Base-by-base conservation (phyloP, 495 filamentous ascomycete species). In the Jackrogersella multiformis region DNA sequence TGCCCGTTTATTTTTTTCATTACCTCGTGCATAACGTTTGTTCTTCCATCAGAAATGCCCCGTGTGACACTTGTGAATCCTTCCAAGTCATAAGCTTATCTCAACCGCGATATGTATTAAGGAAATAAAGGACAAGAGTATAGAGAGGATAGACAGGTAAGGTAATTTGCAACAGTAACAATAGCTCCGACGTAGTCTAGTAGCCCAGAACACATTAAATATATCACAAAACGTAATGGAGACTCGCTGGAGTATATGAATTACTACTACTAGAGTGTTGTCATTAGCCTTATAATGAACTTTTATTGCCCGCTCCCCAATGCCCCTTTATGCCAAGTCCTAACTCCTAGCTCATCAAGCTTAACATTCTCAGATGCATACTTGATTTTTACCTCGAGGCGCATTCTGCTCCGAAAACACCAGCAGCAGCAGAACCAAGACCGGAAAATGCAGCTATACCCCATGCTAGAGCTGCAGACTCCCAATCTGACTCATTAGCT, bases 401-500 rank as follows among this genome's bases (percentile, higher is more conserved):
- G 21, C 78, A 75, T 73, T 82, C 81, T 4, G 72, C 81, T 3
- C 79, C 81, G 52, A 77, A 80, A 5, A 84, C 79, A 24, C 73
- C 77, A 20, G 78, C 73, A 56, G 69, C 74, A 5, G 77, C 79
- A 6, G 70, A 59, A 0, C 79, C 79, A n/a, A 83, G 61, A 2
- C 81, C 82, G 0, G 77, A 77, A 34, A 80, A 54, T 16, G 72
- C 71, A 2, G 76, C 77, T 56, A 81, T 53, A 1, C 77, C 77
- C 81, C 81, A 83, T 4, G 79, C 76, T 4, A 84, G 68, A 28
- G 81, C 73, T 2, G 74, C 77, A 13, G 74, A 73, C 51, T 84
- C 82, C 79, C 80, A 81, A 39, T 84, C 81, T 23, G 78, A 70
- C 8, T 76, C 78, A 8, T 71, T 66, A 3, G 69, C 69, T 12